phyloP scores from a whole-genome alignment of 768 basidiomycete species.

The Hericium alpestre region DNA sequence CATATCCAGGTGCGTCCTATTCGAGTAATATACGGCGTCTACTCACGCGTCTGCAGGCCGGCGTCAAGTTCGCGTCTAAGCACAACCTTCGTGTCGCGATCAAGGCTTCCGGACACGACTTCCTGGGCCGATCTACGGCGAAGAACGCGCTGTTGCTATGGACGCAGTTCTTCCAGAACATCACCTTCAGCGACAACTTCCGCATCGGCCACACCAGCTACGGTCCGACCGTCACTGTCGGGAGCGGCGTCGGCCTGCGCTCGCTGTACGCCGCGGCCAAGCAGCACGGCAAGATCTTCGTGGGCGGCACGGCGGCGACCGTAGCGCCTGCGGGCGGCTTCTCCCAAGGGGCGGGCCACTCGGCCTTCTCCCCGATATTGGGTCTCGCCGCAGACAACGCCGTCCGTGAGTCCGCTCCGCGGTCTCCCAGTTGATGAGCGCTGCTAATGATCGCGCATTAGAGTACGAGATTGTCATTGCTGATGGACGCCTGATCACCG shows the following conservation, averaged over 20 bases:
- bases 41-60: constrained; percentile 13
- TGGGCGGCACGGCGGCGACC: constrained; percentile 16
- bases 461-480: constrained; percentile 28
- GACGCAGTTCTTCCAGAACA: constrained; percentile 28
- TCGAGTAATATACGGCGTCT: not conserved
- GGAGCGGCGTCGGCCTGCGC: constrained; percentile 14
- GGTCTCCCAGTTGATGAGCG: not conserved
- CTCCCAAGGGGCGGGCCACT: constrained; percentile 18
- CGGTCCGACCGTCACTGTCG: constrained; percentile 18
- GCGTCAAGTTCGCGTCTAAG: constrained; percentile 19
- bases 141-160: constrained; percentile 30
- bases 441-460: not conserved
- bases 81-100: constrained; percentile 23
- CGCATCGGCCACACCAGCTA: constrained; percentile 9
- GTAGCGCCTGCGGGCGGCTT: constrained; percentile 16
- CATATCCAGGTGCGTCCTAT: constrained; percentile 8
- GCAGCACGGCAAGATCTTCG: constrained; percentile 11
- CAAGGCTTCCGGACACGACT: constrained; percentile 30
- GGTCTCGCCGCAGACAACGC: constrained; percentile 18
- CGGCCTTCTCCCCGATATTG: constrained; percentile 12
- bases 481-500: constrained; percentile 28
- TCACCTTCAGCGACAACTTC: constrained; percentile 19
- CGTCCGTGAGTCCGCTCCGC: constrained; percentile 6
- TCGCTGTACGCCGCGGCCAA: constrained; percentile 11
- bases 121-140: constrained; percentile 33